A percentile compares a stretch with the other conserved stretches of the same genome.
These are phyloP conservation scores for Suillus discolor DNA, from an alignment of 768 basidiomycete genomes.

Conservation along the genomic window DNA sequence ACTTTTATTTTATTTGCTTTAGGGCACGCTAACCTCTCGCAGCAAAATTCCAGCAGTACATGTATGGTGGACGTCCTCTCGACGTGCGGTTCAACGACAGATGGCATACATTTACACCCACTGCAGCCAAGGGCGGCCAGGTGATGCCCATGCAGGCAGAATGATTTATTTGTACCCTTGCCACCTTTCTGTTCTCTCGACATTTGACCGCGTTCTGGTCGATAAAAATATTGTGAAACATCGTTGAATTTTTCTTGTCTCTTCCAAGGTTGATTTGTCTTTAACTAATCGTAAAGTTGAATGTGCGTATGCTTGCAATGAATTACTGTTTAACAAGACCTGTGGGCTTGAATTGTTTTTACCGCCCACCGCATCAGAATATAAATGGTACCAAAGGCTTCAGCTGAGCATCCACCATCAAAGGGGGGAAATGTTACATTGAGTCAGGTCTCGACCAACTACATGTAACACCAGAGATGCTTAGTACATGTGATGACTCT, in stretches of 20 bases:
- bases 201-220: neutral
- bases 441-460: no score
- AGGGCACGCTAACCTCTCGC: neutral
- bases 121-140: conserved; percentile 87
- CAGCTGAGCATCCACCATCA: no score
- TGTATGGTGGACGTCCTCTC: conserved; percentile 89
- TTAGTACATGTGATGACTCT: no score
- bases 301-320: conserved; percentile 3
- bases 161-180: neutral
- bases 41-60: conserved; percentile 95
- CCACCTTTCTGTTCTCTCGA: no score
- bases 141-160: conserved; percentile 68
- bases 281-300: conserved; percentile 1
- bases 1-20: conserved; percentile 3
- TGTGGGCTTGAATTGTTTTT: neutral
- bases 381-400: no score
- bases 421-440: no score
- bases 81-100: conserved; percentile 96
- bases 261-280: neutral
- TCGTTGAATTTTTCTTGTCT: neutral
- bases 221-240: conserved; percentile 3
- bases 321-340: neutral
- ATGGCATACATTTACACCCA: conserved; percentile 91
- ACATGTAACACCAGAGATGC: no score
- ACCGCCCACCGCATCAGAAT: no score